Percentiles rank a stretch among this genome's conserved stretches.
These are phyloP conservation scores for Macaranga tanarius DNA, from an alignment of 441 rosid genomes.

Conservation along the genomic window DNA sequence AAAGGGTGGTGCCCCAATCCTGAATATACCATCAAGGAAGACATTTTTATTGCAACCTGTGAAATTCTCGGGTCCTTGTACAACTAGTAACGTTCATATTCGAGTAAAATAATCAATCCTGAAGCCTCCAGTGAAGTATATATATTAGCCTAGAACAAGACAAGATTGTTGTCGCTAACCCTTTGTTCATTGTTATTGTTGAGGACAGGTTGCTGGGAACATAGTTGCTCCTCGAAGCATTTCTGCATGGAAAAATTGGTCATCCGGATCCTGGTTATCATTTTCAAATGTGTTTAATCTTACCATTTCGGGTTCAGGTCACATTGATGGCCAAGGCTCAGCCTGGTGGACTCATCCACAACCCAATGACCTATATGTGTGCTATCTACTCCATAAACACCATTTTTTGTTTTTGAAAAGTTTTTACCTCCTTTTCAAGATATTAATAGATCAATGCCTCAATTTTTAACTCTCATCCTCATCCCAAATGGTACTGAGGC, in stretches of 20 bases:
- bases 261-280: slow-evolving; percentile 13
- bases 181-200: not conserved
- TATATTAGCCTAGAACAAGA: too few species aligned
- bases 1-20: slow-evolving; percentile 1
- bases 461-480: too few species aligned
- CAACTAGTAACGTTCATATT: slow-evolving; percentile 5
- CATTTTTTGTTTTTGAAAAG: too few species aligned
- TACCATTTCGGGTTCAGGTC: slow-evolving; percentile 27
- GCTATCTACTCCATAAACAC: not conserved
- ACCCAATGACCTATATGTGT: not conserved
- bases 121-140: too few species aligned
- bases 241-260: slow-evolving; percentile 5
- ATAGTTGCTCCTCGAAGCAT: slow-evolving; percentile 22
- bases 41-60: slow-evolving; percentile 27
- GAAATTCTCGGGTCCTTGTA: slow-evolving; percentile 40
- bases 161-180: too few species aligned
- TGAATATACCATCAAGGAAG: slow-evolving; percentile 20
- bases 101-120: slow-evolving; percentile 22
- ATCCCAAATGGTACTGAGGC: too few species aligned
- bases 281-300: slow-evolving; percentile 24
- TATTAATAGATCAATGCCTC: too few species aligned
- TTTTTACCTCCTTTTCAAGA: too few species aligned
- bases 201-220: slow-evolving; percentile 29
- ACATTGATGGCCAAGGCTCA: slow-evolving; percentile 32
- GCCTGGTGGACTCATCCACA: slow-evolving; percentile 30